Conservation (phyloP, 345 rosid species). For the Kandelia obovata region DNA sequence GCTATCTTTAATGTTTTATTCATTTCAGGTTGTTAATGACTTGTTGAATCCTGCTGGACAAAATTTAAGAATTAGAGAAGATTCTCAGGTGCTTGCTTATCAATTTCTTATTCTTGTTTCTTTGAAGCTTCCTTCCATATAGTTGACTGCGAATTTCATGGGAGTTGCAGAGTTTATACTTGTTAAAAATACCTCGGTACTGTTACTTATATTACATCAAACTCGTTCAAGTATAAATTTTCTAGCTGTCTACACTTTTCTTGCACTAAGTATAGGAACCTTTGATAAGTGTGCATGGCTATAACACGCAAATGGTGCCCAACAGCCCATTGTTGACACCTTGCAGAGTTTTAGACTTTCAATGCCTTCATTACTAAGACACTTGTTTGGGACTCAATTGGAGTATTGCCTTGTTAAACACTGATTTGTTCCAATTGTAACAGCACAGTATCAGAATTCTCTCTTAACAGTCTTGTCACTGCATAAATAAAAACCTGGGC, state of each 20-base stretch:
- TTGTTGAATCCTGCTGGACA: constrained; percentile 96
- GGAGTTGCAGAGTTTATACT: not conserved
- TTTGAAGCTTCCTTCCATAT: not conserved
- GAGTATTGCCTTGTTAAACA: too few species aligned
- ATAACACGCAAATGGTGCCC: not conserved
- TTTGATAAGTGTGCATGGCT: not conserved
- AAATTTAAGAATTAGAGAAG: constrained; percentile 96
- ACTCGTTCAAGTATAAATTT: not conserved
- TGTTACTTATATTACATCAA: not conserved
- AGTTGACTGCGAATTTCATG: not conserved
- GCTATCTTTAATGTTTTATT: constrained; percentile 19
- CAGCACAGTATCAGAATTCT: not conserved
- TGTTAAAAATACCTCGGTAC: not conserved
- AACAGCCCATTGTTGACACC: not conserved
- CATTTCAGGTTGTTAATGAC: constrained; percentile 88
- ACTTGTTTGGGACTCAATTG: too few species aligned
- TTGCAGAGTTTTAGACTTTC: constrained; percentile 1
- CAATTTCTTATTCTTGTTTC: constrained; percentile 12
- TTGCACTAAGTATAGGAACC: not conserved
- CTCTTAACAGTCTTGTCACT: not conserved
- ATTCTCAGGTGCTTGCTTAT: constrained; percentile 65
- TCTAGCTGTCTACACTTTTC: not conserved
- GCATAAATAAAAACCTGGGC: not conserved
- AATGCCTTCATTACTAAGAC: not conserved
- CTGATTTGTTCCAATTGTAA: too few species aligned